These are phyloP conservation scores for Fusarium pseudograminearum DNA, from an alignment of 2,329 filamentous ascomycete species.

Conservation along the genomic window DNA sequence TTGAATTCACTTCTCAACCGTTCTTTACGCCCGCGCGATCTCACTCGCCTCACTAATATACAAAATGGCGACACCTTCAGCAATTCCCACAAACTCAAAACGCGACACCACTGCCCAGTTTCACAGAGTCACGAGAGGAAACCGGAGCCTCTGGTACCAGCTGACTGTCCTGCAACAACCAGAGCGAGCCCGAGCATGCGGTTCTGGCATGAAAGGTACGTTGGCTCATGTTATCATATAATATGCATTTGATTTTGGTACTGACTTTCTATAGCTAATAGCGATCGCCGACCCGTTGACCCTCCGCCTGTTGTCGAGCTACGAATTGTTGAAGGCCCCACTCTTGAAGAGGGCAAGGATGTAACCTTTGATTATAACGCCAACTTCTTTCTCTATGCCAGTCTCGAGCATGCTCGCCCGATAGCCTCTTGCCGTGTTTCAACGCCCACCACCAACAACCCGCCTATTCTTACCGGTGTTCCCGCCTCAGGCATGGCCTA, in stretches of 20 bases:
- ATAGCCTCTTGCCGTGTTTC: constrained; percentile 85
- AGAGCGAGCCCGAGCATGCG: constrained; percentile 92
- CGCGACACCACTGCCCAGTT: constrained; percentile 61
- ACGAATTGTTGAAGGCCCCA: constrained; percentile 80
- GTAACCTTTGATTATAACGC: constrained; percentile 93
- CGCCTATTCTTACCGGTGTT: constrained; percentile 91
- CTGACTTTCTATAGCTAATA: constrained; percentile 52
- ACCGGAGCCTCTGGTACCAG: constrained; percentile 82
- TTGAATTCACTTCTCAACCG: constrained; percentile 21
- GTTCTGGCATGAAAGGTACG: constrained; percentile 94
- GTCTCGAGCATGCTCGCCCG: constrained; percentile 84
- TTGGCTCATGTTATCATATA: constrained; percentile 5
- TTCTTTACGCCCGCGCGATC: constrained; percentile 23
- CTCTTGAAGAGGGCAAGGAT: constrained; percentile 71
- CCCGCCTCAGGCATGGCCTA: constrained; percentile 97
- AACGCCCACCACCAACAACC: constrained; percentile 73
- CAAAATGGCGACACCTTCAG: constrained; percentile 52
- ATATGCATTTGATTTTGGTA: constrained; percentile 1
- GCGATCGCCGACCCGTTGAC: constrained; percentile 90
- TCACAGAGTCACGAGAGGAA: constrained; percentile 72
- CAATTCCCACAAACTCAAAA: constrained; percentile 46
- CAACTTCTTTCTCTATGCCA: constrained; percentile 97
- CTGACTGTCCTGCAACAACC: constrained; percentile 93
- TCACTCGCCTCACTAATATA: constrained; percentile 23
- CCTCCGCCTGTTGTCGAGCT: constrained; percentile 94